Evolutionary conservation across 2,329 filamentous ascomycete species (phyloP).

Genomic region (Sarocladium kiliense): DNA sequence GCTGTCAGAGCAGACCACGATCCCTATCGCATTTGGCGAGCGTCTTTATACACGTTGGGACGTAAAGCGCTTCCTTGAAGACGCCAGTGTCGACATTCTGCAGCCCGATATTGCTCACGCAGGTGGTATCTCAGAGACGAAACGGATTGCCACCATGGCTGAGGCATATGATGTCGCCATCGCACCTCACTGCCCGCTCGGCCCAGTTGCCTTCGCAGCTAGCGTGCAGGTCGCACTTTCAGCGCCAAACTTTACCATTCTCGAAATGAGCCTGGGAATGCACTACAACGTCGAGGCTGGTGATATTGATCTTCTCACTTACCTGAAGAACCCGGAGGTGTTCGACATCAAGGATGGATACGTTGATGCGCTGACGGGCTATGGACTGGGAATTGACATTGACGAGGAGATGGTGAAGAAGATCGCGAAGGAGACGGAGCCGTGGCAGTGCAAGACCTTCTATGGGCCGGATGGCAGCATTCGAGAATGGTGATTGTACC

Average conservation of each 20-base stretch:
- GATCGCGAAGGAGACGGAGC: slow-evolving; percentile 48
- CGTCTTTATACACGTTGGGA: slow-evolving; percentile 66
- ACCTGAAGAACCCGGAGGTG: slow-evolving; percentile 55
- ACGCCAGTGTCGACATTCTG: slow-evolving; percentile 59
- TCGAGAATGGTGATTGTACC: slow-evolving; percentile 68
- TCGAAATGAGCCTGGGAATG: slow-evolving; percentile 70
- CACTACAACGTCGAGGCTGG: slow-evolving; percentile 62
- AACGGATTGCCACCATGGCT: slow-evolving; percentile 60
- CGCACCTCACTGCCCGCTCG: slow-evolving; percentile 65
- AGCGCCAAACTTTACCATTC: slow-evolving; percentile 60
- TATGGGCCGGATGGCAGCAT: slow-evolving; percentile 60
- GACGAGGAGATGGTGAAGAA: slow-evolving; percentile 61
- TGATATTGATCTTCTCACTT: slow-evolving; percentile 49
- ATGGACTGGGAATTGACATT: slow-evolving; percentile 61
- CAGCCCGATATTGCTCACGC: slow-evolving; percentile 66
- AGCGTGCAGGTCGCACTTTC: slow-evolving; percentile 57
- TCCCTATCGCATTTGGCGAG: slow-evolving; percentile 65
- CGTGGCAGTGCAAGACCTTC: slow-evolving; percentile 62
- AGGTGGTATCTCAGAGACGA: slow-evolving; percentile 64
- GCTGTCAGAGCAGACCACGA: slow-evolving; percentile 34
- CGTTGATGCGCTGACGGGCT: slow-evolving; percentile 49
- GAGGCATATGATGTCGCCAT: slow-evolving; percentile 67
- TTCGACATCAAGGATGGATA: slow-evolving; percentile 57
- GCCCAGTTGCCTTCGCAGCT: slow-evolving; percentile 64
- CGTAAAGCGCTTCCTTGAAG: slow-evolving; percentile 61